A percentile compares a stretch with the other conserved stretches of the same genome.
These are phyloP conservation scores for Polytolypa hystricis DNA, from an alignment of 2,329 filamentous ascomycete genomes.

Conservation along the genomic window DNA sequence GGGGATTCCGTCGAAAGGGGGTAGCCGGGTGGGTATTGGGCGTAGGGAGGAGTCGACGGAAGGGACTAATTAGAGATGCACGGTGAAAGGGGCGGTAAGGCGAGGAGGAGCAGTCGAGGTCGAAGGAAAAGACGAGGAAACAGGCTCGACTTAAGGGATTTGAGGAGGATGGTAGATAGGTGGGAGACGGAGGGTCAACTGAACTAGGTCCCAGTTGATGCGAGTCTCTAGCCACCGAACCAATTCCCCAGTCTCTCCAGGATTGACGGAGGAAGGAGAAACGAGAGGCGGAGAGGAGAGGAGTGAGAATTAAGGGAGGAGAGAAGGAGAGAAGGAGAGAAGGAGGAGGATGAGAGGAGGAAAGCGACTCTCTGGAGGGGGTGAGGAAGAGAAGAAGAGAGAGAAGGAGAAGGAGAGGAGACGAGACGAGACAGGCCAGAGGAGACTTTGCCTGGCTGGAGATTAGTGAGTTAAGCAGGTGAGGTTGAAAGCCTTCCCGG, in stretches of 20 bases:
- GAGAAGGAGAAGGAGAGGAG: too few relatives aligned
- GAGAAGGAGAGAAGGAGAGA: slow-evolving; percentile 16
- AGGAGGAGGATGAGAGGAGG: too few relatives aligned
- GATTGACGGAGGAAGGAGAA: slow-evolving; percentile 19
- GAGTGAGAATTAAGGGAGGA: slow-evolving; percentile 14
- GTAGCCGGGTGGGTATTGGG: slow-evolving; percentile 6
- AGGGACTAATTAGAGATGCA: not conserved
- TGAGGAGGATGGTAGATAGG: slow-evolving; percentile 23
- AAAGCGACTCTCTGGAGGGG: too few relatives aligned
- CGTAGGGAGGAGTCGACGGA: slow-evolving; percentile 2
- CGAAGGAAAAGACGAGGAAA: slow-evolving; percentile 1
- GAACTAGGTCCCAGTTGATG: slow-evolving; percentile 16
- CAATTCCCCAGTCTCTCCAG: slow-evolving; percentile 30
- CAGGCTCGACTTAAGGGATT: slow-evolving; percentile 4
- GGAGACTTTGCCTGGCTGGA: too few relatives aligned
- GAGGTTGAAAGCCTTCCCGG: too few relatives aligned
- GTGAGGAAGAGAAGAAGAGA: too few relatives aligned
- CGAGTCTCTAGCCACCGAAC: slow-evolving; percentile 17
- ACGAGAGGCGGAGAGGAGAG: slow-evolving; percentile 15
- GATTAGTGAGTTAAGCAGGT: too few relatives aligned
- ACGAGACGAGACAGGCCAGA: too few relatives aligned
- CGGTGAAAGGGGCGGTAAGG: not conserved
- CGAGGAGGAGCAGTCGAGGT: not conserved
- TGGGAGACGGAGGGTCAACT: slow-evolving; percentile 18
- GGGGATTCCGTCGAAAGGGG: slow-evolving; percentile 11